Percentiles rank a stretch among this genome's conserved stretches.
Evolutionary conservation across 2,329 filamentous ascomycete species (phyloP).

Genomic region (Neonectria hederae): DNA sequence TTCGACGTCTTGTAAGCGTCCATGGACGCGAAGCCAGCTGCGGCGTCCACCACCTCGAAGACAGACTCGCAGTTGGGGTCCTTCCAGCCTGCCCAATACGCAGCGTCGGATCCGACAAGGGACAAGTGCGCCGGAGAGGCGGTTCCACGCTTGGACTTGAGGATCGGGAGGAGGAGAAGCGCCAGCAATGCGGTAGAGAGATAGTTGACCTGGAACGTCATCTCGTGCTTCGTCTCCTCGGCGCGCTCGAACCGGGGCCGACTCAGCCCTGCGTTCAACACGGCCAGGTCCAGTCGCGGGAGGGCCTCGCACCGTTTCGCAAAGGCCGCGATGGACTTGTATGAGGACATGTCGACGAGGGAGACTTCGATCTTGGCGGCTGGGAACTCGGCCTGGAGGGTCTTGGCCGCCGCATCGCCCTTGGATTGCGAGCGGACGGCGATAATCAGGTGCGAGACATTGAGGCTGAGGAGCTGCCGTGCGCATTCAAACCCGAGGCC

Average conservation of each 20-base stretch:
- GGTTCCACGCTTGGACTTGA: slow-evolving; percentile 39
- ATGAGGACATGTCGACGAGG: slow-evolving; percentile 57
- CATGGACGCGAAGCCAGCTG: slow-evolving; percentile 31
- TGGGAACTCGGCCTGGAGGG: slow-evolving; percentile 38
- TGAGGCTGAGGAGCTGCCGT: slow-evolving; percentile 52
- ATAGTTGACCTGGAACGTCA: slow-evolving; percentile 53
- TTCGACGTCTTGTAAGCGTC: slow-evolving; percentile 41
- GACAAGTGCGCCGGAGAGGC: slow-evolving; percentile 38
- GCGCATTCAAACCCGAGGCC: slow-evolving; percentile 60
- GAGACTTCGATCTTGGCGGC: slow-evolving; percentile 57
- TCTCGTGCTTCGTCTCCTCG: slow-evolving; percentile 51
- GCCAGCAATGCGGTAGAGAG: slow-evolving; percentile 48
- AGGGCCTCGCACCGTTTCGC: slow-evolving; percentile 46
- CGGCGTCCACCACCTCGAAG: slow-evolving; percentile 33
- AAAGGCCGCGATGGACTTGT: slow-evolving; percentile 57
- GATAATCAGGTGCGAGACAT: slow-evolving; percentile 56
- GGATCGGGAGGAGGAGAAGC: slow-evolving; percentile 46
- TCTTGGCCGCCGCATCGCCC: slow-evolving; percentile 52
- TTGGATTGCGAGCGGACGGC: slow-evolving; percentile 55
- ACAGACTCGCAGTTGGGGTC: slow-evolving; percentile 35
- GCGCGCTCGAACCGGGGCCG: slow-evolving; percentile 36
- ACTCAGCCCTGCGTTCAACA: slow-evolving; percentile 58
- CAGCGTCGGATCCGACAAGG: slow-evolving; percentile 46
- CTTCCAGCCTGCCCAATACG: slow-evolving; percentile 40
- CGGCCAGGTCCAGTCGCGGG: slow-evolving; percentile 53